Evolutionary conservation across 345 rosid species (phyloP).

Genomic region (Sonneratia alba): DNA sequence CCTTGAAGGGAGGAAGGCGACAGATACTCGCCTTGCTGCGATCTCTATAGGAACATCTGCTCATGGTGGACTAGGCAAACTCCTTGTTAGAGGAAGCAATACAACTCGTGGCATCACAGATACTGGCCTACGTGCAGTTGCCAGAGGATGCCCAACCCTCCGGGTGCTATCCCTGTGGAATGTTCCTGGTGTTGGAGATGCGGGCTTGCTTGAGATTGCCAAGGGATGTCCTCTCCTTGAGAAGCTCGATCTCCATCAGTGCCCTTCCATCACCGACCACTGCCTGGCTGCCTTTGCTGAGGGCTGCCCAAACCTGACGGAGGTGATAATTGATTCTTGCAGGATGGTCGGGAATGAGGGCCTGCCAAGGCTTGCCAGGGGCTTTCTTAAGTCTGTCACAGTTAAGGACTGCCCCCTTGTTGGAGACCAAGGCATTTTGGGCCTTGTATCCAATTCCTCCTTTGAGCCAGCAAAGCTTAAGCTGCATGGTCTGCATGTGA

Average conservation of each 20-base stretch:
- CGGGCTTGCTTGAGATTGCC: constrained; percentile 64
- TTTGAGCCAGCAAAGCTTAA: constrained; percentile 48
- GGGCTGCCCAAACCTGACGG: constrained; percentile 58
- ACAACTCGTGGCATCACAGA: constrained; percentile 46
- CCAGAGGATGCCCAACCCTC: constrained; percentile 69
- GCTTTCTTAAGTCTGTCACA: constrained; percentile 61
- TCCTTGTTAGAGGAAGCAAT: constrained; percentile 45
- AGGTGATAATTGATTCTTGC: constrained; percentile 69
- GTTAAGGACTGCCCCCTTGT: constrained; percentile 65
- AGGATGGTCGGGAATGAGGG: constrained; percentile 69
- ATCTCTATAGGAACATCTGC: constrained; percentile 78
- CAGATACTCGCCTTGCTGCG: constrained; percentile 75
- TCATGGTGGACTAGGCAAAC: constrained; percentile 81
- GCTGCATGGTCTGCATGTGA: constrained; percentile 64
- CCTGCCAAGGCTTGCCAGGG: constrained; percentile 48
- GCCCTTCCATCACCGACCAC: constrained; percentile 55
- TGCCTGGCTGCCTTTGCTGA: constrained; percentile 57
- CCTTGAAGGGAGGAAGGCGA: constrained; percentile 85
- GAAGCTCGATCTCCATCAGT: constrained; percentile 69
- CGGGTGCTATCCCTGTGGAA: constrained; percentile 68
- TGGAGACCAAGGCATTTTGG: constrained; percentile 82
- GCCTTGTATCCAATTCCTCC: constrained; percentile 42
- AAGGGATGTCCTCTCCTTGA: constrained; percentile 59
- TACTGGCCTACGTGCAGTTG: constrained; percentile 62
- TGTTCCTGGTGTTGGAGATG: constrained; percentile 49